A percentile compares a stretch with the other conserved stretches of the same genome.
These are phyloP conservation scores for Candida krabiensis DNA, from an alignment of 805 yeast species.

Conservation along the genomic window DNA sequence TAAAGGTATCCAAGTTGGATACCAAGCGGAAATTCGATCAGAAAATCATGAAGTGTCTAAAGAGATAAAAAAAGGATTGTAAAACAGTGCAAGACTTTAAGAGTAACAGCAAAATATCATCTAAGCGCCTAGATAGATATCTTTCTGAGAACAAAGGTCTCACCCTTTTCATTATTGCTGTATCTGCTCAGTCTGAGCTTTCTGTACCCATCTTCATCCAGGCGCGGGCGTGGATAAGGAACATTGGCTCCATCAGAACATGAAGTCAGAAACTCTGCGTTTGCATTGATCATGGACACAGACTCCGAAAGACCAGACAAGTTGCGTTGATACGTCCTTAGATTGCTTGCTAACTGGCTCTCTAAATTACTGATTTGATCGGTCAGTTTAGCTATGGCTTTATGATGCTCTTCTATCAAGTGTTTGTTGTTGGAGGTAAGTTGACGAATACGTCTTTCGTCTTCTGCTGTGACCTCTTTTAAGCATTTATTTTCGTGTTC, in stretches of 20 bases:
- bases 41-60: too few relatives aligned
- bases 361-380: constrained; percentile 19
- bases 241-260: background rate
- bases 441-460: constrained; percentile 7
- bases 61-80: too few relatives aligned
- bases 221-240: background rate
- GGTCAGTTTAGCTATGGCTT: constrained; percentile 3
- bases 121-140: constrained; percentile 6
- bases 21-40: too few relatives aligned
- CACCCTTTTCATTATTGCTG: constrained; percentile 11
- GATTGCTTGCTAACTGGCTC: constrained; percentile 12
- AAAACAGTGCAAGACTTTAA: too few relatives aligned
- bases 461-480: constrained; percentile 1
- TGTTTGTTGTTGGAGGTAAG: constrained; percentile 7
- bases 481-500: background rate
- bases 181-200: constrained; percentile 8
- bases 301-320: constrained; percentile 21
- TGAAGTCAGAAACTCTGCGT: constrained; percentile 15
- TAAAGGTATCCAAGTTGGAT: too few relatives aligned
- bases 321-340: constrained; percentile 15
- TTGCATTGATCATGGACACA: constrained; percentile 20
- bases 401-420: constrained; percentile 5
- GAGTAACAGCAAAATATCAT: background rate
- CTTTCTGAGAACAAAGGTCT: constrained; percentile 18
- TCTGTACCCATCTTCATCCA: background rate